Evolutionary conservation across 805 yeast genomes (phyloP), one percentile per base, ranked within the genome.

Genomic region (Yamadazyma nakazawae): DNA sequence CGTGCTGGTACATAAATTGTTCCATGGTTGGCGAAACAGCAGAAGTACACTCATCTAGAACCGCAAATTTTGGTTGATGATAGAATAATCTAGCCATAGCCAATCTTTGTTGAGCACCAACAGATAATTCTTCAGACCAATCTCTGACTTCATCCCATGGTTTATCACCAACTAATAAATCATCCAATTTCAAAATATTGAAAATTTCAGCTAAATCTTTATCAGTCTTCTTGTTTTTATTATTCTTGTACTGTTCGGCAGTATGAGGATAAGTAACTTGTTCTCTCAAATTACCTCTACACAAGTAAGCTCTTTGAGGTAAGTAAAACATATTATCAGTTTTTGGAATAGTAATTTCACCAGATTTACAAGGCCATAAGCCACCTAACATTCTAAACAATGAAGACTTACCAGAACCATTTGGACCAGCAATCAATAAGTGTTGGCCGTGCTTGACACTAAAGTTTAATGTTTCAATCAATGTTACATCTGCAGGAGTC

Each of bases 341-440:
- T 36, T 74, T 73, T 6, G 96, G 96, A 24, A 87, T 79, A 5
- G 76, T 76, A 34, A 88, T 75, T 19, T 67, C 62, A 11, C 84
- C 84, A 11, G 68, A 64, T 38, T 76, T 71, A 17, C 90, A 83
- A 2, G 94, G 96, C 98, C 98, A 91, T 54, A 91, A 73, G 0
- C 97, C 97, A 46, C 97, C 97, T 40, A 91, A 75, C 58, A 91
- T 80, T 60, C 98, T 79, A 64, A 91, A 91, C 47, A 91, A 70
- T 0, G 97, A 91, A 0, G 97, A 90, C 67, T 91, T 91, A 24
- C 98, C 98, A 52, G 96, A 87, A 1, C 98, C 98, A 60, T 91
- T 91, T 12, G 97, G 97, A 0, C 98, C 98, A 9, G 92, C 90
- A 61, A 91, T 90, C 44, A 91, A 74, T 42, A 91, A 71, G 64